Base-by-base conservation (phyloP, 176 grass and related monocot genomes). In the Oryza glaberrima region DNA sequence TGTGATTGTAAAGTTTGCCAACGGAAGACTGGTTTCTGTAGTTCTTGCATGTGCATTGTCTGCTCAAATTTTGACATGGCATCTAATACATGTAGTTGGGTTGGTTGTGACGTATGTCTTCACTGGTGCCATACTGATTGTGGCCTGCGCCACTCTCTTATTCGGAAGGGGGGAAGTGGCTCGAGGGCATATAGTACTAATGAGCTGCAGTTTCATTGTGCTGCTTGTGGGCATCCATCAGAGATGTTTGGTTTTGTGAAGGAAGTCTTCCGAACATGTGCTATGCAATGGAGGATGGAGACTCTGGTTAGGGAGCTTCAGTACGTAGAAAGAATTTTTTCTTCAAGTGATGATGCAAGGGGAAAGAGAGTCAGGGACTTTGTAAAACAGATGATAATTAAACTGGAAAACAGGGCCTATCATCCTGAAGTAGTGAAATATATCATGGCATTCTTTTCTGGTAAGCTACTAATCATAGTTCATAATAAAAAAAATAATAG, bases 171-270 rank as follows among this genome's bases (percentile, higher is more conserved):
- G 35, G 63, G n/a, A 70, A 90, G 71, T 84, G 77, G 89, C 84
- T 70, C 83, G 38, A 80, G 65, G 12, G 81, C 77, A 76, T 65
- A 87, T 26, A 63, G 65, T 17, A 70, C 17, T 83, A 76, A 46
- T 25, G 90, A 93, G 60, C 90, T 94, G 77, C 93, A 94, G 51
- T 98, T 98, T 81, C 82, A 94, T 74, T 98, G 96, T 9, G 17
- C 77, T 76, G 93, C 91, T 64, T 98, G 96, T 79, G 89, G 83
- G 17, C 93, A 98, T 86, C 89, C 91, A 64, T 95, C 93, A 35
- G 91, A 98, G 88, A 98, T 98, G 93, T 94, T 95, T 95, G 96
- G 96, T 72, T 95, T 98, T 90, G 93, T 98, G 56, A 95, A 92
- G 75, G 96, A 94, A 85, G 96, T 96, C 65, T 98, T 98, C 76